phyloP scores from a whole-genome alignment of 768 basidiomycete genomes.

The Serpula lacrymans region DNA sequence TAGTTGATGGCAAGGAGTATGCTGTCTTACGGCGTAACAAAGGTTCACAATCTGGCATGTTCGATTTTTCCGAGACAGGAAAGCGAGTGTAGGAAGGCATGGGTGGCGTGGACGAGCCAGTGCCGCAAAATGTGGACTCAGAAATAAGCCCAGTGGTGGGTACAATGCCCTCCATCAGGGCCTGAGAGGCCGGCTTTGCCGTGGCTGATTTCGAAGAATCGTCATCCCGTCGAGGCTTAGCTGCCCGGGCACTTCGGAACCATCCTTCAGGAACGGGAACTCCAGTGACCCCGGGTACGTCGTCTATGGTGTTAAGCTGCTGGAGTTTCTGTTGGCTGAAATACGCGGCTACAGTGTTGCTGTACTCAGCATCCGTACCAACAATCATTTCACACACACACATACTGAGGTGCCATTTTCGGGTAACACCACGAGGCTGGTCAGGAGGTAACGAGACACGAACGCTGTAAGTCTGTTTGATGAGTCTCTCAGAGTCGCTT shows the following conservation, averaged over 20 bases:
- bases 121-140: slow-evolving; percentile 6
- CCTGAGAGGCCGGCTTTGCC: slow-evolving; percentile 31
- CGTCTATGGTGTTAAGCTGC: slow-evolving; percentile 67
- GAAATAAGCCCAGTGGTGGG: slow-evolving; percentile 14
- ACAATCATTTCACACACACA: slow-evolving; percentile 31
- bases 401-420: slow-evolving; percentile 55
- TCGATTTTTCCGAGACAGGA: slow-evolving; percentile 26
- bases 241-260: slow-evolving; percentile 77
- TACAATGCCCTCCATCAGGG: slow-evolving; percentile 27
- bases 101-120: slow-evolving; percentile 14
- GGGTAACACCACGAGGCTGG: slow-evolving; percentile 36
- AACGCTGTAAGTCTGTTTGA: slow-evolving; percentile 56
- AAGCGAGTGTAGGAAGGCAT: slow-evolving; percentile 26
- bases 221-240: slow-evolving; percentile 38
- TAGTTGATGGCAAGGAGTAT: slow-evolving; percentile 28
- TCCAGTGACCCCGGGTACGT: slow-evolving; percentile 63
- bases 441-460: slow-evolving; percentile 44
- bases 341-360: slow-evolving; percentile 61
- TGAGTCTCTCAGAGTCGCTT: slow-evolving; percentile 40
- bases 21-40: slow-evolving; percentile 20
- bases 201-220: slow-evolving; percentile 49
- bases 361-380: slow-evolving; percentile 9
- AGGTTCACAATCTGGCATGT: slow-evolving; percentile 25
- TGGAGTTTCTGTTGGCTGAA: slow-evolving; percentile 78
- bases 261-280: slow-evolving; percentile 69